Conservation (phyloP, 2,329 filamentous ascomycete species). For the Talaromyces funiculosus region DNA sequence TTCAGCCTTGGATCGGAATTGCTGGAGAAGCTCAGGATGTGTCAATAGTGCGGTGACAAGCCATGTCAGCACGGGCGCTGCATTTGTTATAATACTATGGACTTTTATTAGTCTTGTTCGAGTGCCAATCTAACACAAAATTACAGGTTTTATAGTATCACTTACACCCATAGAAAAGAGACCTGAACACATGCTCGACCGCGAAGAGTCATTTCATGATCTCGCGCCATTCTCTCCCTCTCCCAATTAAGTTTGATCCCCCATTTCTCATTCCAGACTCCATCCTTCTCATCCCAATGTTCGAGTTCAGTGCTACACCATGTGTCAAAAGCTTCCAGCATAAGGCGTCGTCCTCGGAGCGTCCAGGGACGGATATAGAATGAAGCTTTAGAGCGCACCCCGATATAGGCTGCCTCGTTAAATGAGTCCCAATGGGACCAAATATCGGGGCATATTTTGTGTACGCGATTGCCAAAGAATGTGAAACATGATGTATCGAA, state of each 20-base stretch:
- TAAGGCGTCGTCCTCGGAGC: not conserved
- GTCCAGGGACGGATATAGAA: conserved; percentile 8
- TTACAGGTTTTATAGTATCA: not conserved
- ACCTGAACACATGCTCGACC: conserved; percentile 12
- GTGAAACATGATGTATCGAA: conserved; percentile 11
- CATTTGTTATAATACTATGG: conserved; percentile 12
- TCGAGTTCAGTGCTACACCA: conserved; percentile 12
- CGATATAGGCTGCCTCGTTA: conserved; percentile 13
- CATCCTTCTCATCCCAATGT: conserved; percentile 6
- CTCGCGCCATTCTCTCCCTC: conserved; percentile 11
- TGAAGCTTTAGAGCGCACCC: conserved; percentile 7
- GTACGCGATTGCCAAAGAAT: conserved; percentile 12
- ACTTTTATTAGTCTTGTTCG: not conserved
- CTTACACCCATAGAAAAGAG: conserved; percentile 15
- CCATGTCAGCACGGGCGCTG: conserved; percentile 13
- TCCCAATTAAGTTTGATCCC: conserved; percentile 14
- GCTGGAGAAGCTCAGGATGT: not conserved
- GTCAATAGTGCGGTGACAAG: conserved; percentile 6
- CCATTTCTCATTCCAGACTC: conserved; percentile 14
- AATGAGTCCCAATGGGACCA: conserved; percentile 4
- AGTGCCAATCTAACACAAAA: not conserved
- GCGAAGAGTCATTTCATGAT: conserved; percentile 9
- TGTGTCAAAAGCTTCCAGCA: conserved; percentile 9
- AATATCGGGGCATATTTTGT: conserved; percentile 9
- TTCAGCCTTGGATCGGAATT: conserved; percentile 5